A percentile compares a stretch with the other conserved stretches of the same genome.
Conservation (phyloP, 345 rosid genomes). For the Aquilaria sinensis region DNA sequence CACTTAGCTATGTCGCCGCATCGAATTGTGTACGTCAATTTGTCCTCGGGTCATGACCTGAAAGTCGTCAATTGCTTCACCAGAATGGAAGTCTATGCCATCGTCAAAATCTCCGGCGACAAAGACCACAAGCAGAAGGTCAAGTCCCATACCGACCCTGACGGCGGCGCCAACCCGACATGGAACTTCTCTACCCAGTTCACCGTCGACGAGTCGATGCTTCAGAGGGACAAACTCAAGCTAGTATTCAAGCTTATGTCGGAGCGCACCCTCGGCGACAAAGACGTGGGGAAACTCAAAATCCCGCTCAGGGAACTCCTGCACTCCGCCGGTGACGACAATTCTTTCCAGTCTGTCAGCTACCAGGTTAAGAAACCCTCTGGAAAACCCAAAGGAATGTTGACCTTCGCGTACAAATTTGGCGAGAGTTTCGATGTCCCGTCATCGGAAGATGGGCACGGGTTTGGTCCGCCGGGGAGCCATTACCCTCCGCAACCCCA, state of each 20-base stretch:
- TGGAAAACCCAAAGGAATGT: conserved; percentile 68
- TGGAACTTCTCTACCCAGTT: conserved; percentile 69
- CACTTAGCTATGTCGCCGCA: conserved; percentile 5
- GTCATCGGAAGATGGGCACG: background rate
- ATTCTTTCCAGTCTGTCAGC: conserved; percentile 35
- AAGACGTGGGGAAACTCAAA: conserved; percentile 62
- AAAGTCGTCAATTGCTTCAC: conserved; percentile 59
- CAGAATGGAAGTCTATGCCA: conserved; percentile 80
- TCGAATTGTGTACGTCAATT: conserved; percentile 53
- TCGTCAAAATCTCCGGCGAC: conserved; percentile 54
- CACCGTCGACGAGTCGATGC: conserved; percentile 36
- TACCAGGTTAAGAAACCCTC: conserved; percentile 56
- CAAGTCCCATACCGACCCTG: conserved; percentile 38
- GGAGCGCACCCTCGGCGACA: conserved; percentile 60
- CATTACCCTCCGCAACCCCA: conserved; percentile 28
- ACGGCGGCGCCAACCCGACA: conserved; percentile 48
- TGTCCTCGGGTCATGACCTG: conserved; percentile 58
- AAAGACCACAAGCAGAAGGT: conserved; percentile 25
- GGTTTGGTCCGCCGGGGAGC: conserved; percentile 11
- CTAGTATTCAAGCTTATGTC: conserved; percentile 55
- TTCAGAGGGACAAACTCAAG: conserved; percentile 38
- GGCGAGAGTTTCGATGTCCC: conserved; percentile 18
- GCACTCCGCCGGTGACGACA: conserved; percentile 19
- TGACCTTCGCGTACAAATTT: conserved; percentile 58
- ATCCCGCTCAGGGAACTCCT: conserved; percentile 70